Base-by-base conservation (phyloP, 2,329 filamentous ascomycete species). In the Plenodomus lindquistii region DNA sequence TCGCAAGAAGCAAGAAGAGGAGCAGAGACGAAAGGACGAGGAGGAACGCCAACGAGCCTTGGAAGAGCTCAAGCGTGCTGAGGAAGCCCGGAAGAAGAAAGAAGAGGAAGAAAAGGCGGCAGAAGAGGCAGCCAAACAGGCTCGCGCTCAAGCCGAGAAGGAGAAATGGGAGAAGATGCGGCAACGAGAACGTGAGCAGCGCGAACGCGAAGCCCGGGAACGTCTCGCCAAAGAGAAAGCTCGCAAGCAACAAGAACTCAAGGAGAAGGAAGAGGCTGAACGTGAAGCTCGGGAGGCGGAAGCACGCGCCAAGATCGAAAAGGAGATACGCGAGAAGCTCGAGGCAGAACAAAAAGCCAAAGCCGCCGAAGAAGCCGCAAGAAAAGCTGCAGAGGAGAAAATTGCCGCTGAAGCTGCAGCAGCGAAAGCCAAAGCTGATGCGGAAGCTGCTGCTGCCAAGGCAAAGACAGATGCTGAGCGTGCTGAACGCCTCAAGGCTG, bases 121-220 rank as follows among this genome's bases (percentile, higher is more conserved):
- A 49, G 79, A 79, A 59, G 78, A 79, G 58, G 75, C 73, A 20
- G 77, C 78, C 17, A 69, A 71, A 34, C 64, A 69, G 27, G 75
- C 75, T 21, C 73, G 72, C 45, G 76, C 73, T 24, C 73, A 76
- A 50, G 75, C 74, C 15, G 77, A 79, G 52, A 79, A 79, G 62
- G 72, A 77, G 53, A 78, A 77, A 55, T 80, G 77, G 77, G 77
- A 79, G 62, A 76, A 78, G 63, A 71, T 72, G 54, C 72, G 77
- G 9, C 73, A 76, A 35, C 68, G 77, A 22, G 77, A 79, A 52
- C 75, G 75, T 47, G 77, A 79, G 52, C 67, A 74, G 37, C 74
- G 77, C 4, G 77, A 81, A 55, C 69, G 75, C 22, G 76, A 78
- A 52, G 75, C 75, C 4, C 63, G 77, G 45, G 76, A 79, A 61